phyloP scores from a whole-genome alignment of 108 stramenopile genomes.

The Nannochloropsis gaditana region DNA sequence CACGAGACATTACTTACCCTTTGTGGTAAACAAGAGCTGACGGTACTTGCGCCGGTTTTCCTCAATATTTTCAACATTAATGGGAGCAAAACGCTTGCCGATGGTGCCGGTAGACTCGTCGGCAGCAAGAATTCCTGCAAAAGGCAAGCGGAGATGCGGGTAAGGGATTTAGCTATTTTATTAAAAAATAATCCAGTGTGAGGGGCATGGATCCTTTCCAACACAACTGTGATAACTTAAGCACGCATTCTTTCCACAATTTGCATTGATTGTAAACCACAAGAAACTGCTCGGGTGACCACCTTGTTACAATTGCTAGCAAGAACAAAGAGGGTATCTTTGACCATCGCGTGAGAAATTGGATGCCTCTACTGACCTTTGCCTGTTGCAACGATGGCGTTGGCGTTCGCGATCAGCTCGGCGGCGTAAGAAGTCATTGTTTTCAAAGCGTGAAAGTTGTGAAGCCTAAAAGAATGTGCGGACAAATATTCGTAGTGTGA shows the following conservation, averaged over 20 bases:
- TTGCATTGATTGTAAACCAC: too few species aligned
- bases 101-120: slow-evolving; percentile 44
- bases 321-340: not conserved
- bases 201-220: too few species aligned
- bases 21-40: slow-evolving; percentile 66
- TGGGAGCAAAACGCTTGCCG: slow-evolving; percentile 61
- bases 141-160: not conserved
- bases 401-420: slow-evolving; percentile 34
- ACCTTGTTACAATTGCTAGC: not conserved
- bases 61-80: slow-evolving; percentile 66
- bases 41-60: slow-evolving; percentile 68
- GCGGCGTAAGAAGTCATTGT: slow-evolving; percentile 25
- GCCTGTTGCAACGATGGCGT: slow-evolving; percentile 42
- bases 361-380: slow-evolving; percentile 27
- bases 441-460: not conserved
- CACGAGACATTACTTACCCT: slow-evolving; percentile 23
- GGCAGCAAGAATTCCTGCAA: slow-evolving; percentile 31
- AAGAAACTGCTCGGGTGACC: too few species aligned
- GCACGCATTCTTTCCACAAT: too few species aligned
- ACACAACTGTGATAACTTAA: too few species aligned
- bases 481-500: not conserved
- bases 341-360: not conserved
- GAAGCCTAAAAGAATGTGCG: not conserved
- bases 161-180: not conserved
- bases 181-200: too few species aligned